phyloP scores from a whole-genome alignment of 2,329 filamentous ascomycete genomes.

The Akanthomyces lecanii region DNA sequence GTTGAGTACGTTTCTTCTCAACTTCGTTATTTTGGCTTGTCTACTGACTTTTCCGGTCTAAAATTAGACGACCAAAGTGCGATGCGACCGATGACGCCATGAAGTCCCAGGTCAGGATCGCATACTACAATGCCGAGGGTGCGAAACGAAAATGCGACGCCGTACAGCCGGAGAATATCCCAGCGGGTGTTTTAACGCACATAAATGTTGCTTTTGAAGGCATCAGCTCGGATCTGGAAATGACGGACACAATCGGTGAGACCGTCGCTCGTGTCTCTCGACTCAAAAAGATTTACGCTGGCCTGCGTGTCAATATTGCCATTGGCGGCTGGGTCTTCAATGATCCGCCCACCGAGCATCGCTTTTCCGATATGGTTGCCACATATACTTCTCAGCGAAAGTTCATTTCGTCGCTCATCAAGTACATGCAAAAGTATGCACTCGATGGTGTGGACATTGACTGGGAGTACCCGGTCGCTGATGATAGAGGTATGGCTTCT shows the following conservation, averaged over 20 bases:
- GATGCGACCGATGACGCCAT: slow-evolving; percentile 5
- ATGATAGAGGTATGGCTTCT: background rate
- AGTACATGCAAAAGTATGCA: slow-evolving; percentile 24
- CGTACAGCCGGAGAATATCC: slow-evolving; percentile 13
- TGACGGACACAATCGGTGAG: slow-evolving; percentile 6
- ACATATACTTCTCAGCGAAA: background rate
- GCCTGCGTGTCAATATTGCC: slow-evolving; percentile 13
- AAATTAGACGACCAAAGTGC: slow-evolving; percentile 7
- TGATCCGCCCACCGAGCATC: slow-evolving; percentile 29
- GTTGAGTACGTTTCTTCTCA: background rate
- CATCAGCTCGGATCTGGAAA: slow-evolving; percentile 5
- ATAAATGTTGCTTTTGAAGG: slow-evolving; percentile 14
- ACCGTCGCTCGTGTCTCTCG: slow-evolving; percentile 2
- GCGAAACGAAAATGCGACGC: slow-evolving; percentile 11
- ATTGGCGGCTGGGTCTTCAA: slow-evolving; percentile 38
- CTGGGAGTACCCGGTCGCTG: slow-evolving; percentile 26
- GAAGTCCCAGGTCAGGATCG: background rate
- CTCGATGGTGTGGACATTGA: slow-evolving; percentile 32
- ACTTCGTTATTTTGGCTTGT: no score
- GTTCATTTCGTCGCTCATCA: slow-evolving; percentile 12
- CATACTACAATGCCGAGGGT: slow-evolving; percentile 11
- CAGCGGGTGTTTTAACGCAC: slow-evolving; percentile 11
- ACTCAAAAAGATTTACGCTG: slow-evolving; percentile 2
- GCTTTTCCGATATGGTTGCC: slow-evolving; percentile 13
- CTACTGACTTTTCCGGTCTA: no score